Base-by-base conservation (phyloP, 116 monocot species). In the Papilionanthe hybrid region DNA sequence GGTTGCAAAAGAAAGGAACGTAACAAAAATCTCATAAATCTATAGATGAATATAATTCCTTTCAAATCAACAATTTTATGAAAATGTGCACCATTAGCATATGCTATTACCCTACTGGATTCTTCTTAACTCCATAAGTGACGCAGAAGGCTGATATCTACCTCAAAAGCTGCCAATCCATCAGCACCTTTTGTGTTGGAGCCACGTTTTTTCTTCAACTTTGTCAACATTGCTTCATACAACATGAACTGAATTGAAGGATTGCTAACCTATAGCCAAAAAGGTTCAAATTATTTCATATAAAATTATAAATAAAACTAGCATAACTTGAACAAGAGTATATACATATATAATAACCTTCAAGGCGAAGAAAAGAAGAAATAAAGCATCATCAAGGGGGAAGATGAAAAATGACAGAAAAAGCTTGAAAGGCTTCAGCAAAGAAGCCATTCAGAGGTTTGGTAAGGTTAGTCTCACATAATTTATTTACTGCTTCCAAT, bases 161-260 rank as follows among this genome's bases (percentile, higher is more conserved):
- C 94, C 91, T 97, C 92, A 41, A 94, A 42, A 53, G 97, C 94
- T 77, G 83, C 88, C 19, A 97, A 82, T 79, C 92, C 91, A 84
- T 85, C 92, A 82, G 89, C 91, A 12, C 92, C 92, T 45, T 87
- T 94, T 41, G 53, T 20, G 72, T 86, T 88, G 41, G 89, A 79
- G 42, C 86, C 65, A 55, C 84, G 89, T 67, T 82, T 92, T 83
- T 78, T 86, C 86, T 93, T 97, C 77, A 97, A 48, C 56, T 90
- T 91, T 81, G 92, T 92, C 80, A 97, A 55, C 30, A 94, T 86
- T 7, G 94, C 89, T 77, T 97, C 97, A 78, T 97, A 97, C 79
- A 97, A 25, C 92, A 94, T 97, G 83, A 97, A 97, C 76, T 97
- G 97, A 49, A 97, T 91, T 43, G 97, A 89, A 74, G 97, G 97